Conservation (phyloP, 805 yeast genomes). For the Wickerhamomyces queroliae region DNA sequence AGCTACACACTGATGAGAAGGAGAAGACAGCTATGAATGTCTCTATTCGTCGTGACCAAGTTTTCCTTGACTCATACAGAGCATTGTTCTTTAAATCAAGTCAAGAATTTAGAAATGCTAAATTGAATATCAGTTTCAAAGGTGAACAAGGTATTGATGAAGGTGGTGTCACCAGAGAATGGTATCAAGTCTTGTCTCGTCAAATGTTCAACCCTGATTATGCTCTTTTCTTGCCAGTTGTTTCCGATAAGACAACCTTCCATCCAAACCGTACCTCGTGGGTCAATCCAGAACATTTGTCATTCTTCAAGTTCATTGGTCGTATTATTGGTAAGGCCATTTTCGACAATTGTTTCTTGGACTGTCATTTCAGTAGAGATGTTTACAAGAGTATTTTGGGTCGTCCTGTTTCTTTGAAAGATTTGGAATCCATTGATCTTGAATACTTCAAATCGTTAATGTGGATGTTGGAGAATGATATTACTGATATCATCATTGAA, state of each 20-base stretch:
- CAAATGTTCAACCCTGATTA: constrained; percentile 96
- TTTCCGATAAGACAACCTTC: constrained; percentile 88
- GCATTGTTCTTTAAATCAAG: constrained; percentile 72
- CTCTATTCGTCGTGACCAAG: constrained; percentile 80
- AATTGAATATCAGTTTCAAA: constrained; percentile 74
- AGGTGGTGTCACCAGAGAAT: constrained; percentile 96
- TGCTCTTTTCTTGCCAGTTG: constrained; percentile 86
- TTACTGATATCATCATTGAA: constrained; percentile 91
- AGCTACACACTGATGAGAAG: constrained; percentile 46
- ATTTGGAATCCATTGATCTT: constrained; percentile 88
- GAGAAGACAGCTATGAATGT: constrained; percentile 48
- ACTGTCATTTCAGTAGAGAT: constrained; percentile 92
- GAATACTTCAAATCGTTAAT: constrained; percentile 87
- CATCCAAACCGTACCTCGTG: constrained; percentile 92
- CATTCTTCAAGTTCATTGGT: constrained; percentile 93
- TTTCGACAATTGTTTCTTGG: constrained; percentile 76
- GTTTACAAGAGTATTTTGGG: constrained; percentile 86
- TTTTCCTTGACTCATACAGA: constrained; percentile 85
- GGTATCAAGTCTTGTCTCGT: constrained; percentile 91
- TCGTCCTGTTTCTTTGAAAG: constrained; percentile 76
- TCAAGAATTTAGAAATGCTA: constrained; percentile 66
- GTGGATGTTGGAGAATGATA: constrained; percentile 97
- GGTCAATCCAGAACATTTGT: constrained; percentile 88
- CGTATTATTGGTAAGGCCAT: constrained; percentile 92
- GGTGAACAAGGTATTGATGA: constrained; percentile 98